Evolutionary conservation across 345 rosid genomes (phyloP), one percentile per base, ranked within the genome.

Genomic region (Raphanus raphanistrum): DNA sequence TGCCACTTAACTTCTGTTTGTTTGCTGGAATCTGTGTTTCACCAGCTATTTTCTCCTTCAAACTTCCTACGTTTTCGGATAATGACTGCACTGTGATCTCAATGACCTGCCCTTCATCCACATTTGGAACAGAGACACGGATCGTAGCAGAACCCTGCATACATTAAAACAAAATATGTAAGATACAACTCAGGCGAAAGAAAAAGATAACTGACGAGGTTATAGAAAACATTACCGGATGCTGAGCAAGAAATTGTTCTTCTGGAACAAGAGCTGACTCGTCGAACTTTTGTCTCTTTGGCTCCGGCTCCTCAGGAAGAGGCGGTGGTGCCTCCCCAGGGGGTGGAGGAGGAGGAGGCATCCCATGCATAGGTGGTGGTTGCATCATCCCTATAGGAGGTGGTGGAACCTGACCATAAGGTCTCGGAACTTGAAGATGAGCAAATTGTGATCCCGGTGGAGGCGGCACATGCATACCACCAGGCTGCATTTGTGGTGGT

Each of bases 281-380:
- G 71, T 92, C 97, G n/a, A 88, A 87, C 84, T 83, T 92, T 75
- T 87, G 97, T 82, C 92, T 89, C 86, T 92, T 94, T 58, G 92
- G 92, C 79, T 92, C 97, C 2, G 97, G 97, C 81, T 94, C 98
- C 61, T 92, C 97, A 1, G 98, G 98, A 81, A 89, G 98, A 7
- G 98, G 98, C 31, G 97, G 98, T 57, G 93, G 97, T 80, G 96
- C 91, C 74, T 89, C 97, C 57, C 86, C 94, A 6, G 92, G 88
- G 35, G 93, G 96, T 6, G 95, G 92, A 4, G 96, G 91, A 4
- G 96, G 91, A 50, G 88, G 88, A 28, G 87, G 84, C 80, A 88
- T 74, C 77, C 88, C 92, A 36, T 86, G 81, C 65, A 81, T 74
- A 76, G 86, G 90, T 26, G 91, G 92, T 5, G 84, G 91, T 2